Conservation (phyloP, 352 stramenopile genomes). For the Globisporangium iwayamae region DNA sequence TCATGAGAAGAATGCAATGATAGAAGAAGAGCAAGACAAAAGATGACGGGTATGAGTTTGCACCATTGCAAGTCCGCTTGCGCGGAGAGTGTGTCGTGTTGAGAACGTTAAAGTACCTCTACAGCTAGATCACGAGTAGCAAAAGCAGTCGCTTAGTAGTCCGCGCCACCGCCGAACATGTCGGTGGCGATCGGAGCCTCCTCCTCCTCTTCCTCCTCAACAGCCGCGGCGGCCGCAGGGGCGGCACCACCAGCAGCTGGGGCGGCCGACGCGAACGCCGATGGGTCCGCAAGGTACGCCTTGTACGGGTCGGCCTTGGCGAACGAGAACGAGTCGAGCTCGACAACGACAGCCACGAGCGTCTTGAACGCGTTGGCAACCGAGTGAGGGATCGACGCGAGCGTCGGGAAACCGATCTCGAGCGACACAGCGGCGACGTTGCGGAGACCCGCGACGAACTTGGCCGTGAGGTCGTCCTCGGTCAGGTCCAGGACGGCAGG, state of each 20-base stretch:
- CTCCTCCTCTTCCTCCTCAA: constrained; percentile 75
- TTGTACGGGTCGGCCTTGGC: constrained; percentile 97
- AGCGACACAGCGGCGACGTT: constrained; percentile 96
- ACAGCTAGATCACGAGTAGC: neutral
- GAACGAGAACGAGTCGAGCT: constrained; percentile 97
- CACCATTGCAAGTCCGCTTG: constrained; percentile 12
- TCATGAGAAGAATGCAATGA: no score
- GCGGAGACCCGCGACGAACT: constrained; percentile 94
- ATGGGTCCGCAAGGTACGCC: constrained; percentile 93
- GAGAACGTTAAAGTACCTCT: constrained; percentile 16
- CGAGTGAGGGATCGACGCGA: constrained; percentile 98
- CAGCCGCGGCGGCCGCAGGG: constrained; percentile 52
- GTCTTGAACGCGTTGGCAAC: constrained; percentile 99
- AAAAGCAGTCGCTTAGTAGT: constrained; percentile 57
- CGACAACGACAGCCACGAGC: constrained; percentile 94
- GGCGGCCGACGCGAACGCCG: constrained; percentile 87
- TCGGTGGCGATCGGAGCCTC: constrained; percentile 83
- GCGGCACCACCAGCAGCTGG: constrained; percentile 80
- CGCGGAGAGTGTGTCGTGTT: constrained; percentile 10
- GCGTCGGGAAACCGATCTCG: constrained; percentile 94
- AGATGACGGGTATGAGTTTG: constrained; percentile 2
- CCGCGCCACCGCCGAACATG: constrained; percentile 74
- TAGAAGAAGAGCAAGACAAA: neutral
- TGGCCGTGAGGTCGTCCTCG: constrained; percentile 94
- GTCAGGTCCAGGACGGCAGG: constrained; percentile 98